Evolutionary conservation across 2,329 filamentous ascomycete species (phyloP), one percentile per base, ranked within the genome.

Genomic region (Ascochyta rabiei): DNA sequence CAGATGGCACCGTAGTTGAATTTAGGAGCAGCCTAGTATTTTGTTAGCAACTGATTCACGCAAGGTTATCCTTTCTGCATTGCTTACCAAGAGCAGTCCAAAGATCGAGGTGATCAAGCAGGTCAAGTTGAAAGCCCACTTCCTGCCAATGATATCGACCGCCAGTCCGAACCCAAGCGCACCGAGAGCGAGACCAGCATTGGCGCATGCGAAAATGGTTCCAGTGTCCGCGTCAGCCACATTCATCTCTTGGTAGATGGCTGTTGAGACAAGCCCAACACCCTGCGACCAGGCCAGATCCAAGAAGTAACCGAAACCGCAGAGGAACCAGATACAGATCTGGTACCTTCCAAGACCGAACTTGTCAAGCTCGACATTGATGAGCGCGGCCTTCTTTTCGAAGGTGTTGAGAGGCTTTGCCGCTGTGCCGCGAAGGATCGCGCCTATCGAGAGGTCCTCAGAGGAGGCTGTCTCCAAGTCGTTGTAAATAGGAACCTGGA

Each of bases 321-420:
- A 70, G 9, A 70, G 65, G 28, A 70, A 68, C 67, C 67, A 70
- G 45, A 70, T 69, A 44, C 67, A 70, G 57, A 69, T 62, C 26
- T 70, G 67, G 30, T 70, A 70, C 34, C 42, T 60, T 13, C 67
- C 66, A 42, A 70, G 58, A 9, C 67, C 67, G 23, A 70, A 69
- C n/a, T 67, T 67, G 50, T 70, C 67, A 2, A 70, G 33, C 31
- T 70, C 66, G n/a, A 60, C 61, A 43, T 70, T 70, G 57, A 69
- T 63, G 9, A 69, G 65, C 4, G 67, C 66, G n/a, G 67, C 67
- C 34, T 70, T 70, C 48, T 70, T 69, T 42, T 70, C 66, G 13
- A 69, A 68, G 2, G 62, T 66, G 28, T 56, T 69, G 28, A 69
- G 58, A 3, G 66, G 67, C 35, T 63, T 61, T 5, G 66, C 62